A percentile compares a stretch with the other conserved stretches of the same genome.
Evolutionary conservation across 805 yeast genomes (phyloP).

Genomic region (Nakazawaea pomicola): DNA sequence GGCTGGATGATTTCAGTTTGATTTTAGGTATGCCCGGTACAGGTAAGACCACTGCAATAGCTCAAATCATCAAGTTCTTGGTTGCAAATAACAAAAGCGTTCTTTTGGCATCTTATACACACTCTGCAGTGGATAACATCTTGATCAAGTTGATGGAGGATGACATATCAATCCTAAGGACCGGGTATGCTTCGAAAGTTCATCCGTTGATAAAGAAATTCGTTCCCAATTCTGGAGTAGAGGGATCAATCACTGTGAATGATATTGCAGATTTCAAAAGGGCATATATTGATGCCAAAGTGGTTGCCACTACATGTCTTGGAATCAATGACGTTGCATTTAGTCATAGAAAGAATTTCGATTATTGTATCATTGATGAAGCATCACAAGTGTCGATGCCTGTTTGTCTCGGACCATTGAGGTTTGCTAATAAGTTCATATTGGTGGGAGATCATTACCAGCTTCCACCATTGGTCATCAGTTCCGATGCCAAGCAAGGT

Average conservation of each 20-base stretch:
- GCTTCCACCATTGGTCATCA: constrained; percentile 80
- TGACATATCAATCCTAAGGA: constrained; percentile 50
- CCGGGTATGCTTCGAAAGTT: constrained; percentile 57
- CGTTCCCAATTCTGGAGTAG: constrained; percentile 37
- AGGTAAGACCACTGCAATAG: constrained; percentile 89
- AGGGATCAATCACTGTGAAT: constrained; percentile 22
- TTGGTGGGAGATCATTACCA: constrained; percentile 97
- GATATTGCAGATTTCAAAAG: constrained; percentile 41
- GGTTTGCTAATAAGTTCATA: constrained; percentile 72
- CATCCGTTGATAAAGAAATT: constrained; percentile 57
- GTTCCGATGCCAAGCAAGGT: constrained; percentile 55
- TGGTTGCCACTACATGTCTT: constrained; percentile 87
- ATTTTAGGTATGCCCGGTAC: constrained; percentile 98
- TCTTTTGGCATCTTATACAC: constrained; percentile 81
- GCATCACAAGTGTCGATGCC: constrained; percentile 96
- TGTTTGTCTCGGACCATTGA: constrained; percentile 79
- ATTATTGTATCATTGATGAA: constrained; percentile 92
- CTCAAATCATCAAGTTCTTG: constrained; percentile 61
- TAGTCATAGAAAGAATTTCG: constrained; percentile 53
- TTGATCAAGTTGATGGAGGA: constrained; percentile 59
- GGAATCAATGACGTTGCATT: constrained; percentile 67
- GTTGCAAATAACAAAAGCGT: constrained; percentile 61
- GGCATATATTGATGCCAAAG: constrained; percentile 50
- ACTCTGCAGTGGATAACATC: constrained; percentile 94
- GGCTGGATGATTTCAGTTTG: constrained; percentile 70